Conservation (phyloP, 306 rosid species). For the Casuarina cunninghamiana region DNA sequence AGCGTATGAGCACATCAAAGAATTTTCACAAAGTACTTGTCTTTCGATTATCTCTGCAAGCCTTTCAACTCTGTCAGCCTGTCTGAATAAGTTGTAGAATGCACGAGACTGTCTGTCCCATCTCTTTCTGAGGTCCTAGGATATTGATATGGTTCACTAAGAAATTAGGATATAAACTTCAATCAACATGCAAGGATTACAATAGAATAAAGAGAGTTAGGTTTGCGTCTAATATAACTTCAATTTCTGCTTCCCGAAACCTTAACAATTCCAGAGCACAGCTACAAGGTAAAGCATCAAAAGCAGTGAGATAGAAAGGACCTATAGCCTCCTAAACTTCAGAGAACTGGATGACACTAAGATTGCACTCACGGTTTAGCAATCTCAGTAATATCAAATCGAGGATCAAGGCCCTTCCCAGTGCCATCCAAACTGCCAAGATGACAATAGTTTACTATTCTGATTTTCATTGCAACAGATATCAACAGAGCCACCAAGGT, state of each 20-base stretch:
- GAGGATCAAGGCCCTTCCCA: conserved; percentile 98
- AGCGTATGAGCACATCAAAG: conserved; percentile 17
- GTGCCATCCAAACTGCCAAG: conserved; percentile 92
- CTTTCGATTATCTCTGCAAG: conserved; percentile 82
- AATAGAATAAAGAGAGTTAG: conserved; percentile 18
- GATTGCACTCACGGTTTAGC: conserved; percentile 89
- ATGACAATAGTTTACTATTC: conserved; percentile 12
- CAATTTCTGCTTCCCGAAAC: conserved; percentile 96
- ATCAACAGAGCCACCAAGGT: conserved; percentile 21
- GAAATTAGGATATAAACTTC: conserved; percentile 27
- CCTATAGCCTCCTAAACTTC: conserved; percentile 17
- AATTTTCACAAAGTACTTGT: conserved; percentile 48
- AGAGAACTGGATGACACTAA: conserved; percentile 20
- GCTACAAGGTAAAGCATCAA: conserved; percentile 50
- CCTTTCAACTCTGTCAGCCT: conserved; percentile 94
- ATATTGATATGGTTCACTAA: conserved; percentile 33
- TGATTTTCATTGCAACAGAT: conserved; percentile 22
- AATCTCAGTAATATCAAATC: conserved; percentile 97
- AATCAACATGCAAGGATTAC: conserved; percentile 17
- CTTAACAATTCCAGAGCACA: conserved; percentile 91
- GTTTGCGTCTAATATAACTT: conserved; percentile 79
- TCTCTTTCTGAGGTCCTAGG: conserved; percentile 78
- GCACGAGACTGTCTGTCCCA: conserved; percentile 92
- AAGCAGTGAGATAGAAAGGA: conserved; percentile 29
- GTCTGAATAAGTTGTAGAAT: conserved; percentile 91